These are phyloP conservation scores for Sphagnum tenellum DNA, from an alignment of 225 moss, liverwort and hornwort species.

Conservation along the genomic window DNA sequence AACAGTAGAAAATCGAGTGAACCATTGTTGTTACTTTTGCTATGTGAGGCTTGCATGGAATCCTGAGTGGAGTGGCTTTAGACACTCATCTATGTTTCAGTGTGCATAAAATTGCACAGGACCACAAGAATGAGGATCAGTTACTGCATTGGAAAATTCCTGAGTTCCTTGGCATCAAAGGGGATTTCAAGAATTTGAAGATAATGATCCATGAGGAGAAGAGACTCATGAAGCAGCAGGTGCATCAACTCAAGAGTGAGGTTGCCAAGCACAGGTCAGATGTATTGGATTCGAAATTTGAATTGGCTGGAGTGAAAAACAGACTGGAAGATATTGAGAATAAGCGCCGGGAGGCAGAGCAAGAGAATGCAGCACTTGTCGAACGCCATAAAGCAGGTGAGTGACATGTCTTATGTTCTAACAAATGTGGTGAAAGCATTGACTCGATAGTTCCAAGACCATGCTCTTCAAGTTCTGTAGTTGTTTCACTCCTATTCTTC, in stretches of 20 bases:
- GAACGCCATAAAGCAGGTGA: constrained; percentile 29
- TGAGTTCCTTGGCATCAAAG: constrained; percentile 7
- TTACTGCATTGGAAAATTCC: no score
- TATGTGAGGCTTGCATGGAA: no score
- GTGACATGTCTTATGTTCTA: neutral
- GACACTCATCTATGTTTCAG: no score
- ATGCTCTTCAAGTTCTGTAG: no score
- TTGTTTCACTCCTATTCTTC: no score
- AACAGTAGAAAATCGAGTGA: no score
- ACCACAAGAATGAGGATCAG: no score
- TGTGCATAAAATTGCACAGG: no score
- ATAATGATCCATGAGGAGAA: constrained; percentile 33
- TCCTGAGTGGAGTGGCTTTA: no score
- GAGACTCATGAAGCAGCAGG: constrained; percentile 30
- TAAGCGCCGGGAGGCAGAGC: constrained; percentile 22
- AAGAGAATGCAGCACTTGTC: constrained; percentile 18
- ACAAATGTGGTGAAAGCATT: no score
- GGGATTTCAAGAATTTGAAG: constrained; percentile 24
- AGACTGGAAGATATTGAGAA: constrained; percentile 23
- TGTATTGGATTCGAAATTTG: constrained; percentile 12
- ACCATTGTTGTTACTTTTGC: no score
- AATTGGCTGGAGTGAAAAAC: constrained; percentile 22
- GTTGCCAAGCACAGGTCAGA: constrained; percentile 19
- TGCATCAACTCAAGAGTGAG: constrained; percentile 22
- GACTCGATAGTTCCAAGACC: no score